A percentile compares a stretch with the other conserved stretches of the same genome.
Conservation (phyloP, 352 stramenopile species). For the Discostella stelligera region DNA sequence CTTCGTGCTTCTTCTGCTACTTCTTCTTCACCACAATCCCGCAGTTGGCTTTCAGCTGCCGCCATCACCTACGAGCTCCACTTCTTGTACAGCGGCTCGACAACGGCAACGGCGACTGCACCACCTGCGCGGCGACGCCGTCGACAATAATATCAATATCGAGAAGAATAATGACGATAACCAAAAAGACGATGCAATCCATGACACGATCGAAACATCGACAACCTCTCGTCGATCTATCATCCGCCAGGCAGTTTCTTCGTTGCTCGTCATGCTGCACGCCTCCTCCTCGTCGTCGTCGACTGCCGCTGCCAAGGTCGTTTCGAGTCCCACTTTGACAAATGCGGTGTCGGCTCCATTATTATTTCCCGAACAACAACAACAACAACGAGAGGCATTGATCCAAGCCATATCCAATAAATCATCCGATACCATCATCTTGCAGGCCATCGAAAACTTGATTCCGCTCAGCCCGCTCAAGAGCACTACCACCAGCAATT, state of each 20-base stretch:
- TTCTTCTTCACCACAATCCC: background rate
- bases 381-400: conserved; percentile 43
- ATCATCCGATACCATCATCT: conserved; percentile 44
- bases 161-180: background rate
- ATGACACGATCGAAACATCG: background rate
- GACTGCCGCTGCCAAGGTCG: conserved; percentile 25
- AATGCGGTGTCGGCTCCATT: conserved; percentile 3
- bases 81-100: background rate
- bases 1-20: background rate
- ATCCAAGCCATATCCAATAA: conserved; percentile 41
- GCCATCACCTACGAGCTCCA: background rate
- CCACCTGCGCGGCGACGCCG: no score
- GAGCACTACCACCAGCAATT: background rate
- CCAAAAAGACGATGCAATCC: background rate
- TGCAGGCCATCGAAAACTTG: conserved; percentile 45
- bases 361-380: conserved; percentile 34
- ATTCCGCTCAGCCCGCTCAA: conserved; percentile 33
- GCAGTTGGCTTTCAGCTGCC: background rate
- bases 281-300: conserved; percentile 16
- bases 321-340: conserved; percentile 7
- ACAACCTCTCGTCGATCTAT: conserved; percentile 17
- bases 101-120: background rate
- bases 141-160: background rate
- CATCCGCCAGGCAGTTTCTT: conserved; percentile 5
- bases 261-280: no score